Base-by-base conservation (phyloP, 2,329 filamentous ascomycete genomes). In the Diplodia corticola region DNA sequence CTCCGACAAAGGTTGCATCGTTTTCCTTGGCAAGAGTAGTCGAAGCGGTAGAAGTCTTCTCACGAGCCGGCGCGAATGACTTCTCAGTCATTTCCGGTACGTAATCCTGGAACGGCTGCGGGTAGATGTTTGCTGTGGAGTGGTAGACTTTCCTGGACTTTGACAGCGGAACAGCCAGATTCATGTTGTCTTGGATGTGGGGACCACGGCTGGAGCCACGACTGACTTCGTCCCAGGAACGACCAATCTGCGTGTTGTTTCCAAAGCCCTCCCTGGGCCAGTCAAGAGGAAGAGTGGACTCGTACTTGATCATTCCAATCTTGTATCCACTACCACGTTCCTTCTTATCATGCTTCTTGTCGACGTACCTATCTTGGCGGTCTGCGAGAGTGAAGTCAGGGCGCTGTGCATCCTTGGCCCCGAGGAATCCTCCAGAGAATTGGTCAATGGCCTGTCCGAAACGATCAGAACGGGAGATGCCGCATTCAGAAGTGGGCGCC, bases 171-270 rank as follows among this genome's bases (percentile, higher is more conserved):
- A 65, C 64, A 13, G 64, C 44, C 10, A 44, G 53, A 54, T 65
- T 65, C 20, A 65, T 44, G 17, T 30, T 33, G 30, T 24, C 30
- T 15, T 12, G 46, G 5, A 51, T 20, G 20, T 37, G 48, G 6
- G 63, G 37, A 4, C 26, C 50, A n/a, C 12, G 28, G n/a, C 57
- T 20, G 6, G 63, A 26, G 4, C 26, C 50, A n/a, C 12, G 28
- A 24, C 57, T 20, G 6, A 55, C 79, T 98, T 87, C 82, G 96
- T 97, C 83, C 97, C 94, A 69, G 98, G 84, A 2, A 96, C 92
- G 75, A 96, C 93, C 67, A 90, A 89, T 79, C 92, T 97, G 81
- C 96, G 97, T n/a, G 86, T 68, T 84, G 65, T 88, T 76, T 10
- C n/a, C 17, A 28, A 61, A 49, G 73, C 28, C 20, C 3, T 37